Base-by-base conservation (phyloP, 371 early-diverging fungal genomes). In the Thermomucor indicae-seudaticae region DNA sequence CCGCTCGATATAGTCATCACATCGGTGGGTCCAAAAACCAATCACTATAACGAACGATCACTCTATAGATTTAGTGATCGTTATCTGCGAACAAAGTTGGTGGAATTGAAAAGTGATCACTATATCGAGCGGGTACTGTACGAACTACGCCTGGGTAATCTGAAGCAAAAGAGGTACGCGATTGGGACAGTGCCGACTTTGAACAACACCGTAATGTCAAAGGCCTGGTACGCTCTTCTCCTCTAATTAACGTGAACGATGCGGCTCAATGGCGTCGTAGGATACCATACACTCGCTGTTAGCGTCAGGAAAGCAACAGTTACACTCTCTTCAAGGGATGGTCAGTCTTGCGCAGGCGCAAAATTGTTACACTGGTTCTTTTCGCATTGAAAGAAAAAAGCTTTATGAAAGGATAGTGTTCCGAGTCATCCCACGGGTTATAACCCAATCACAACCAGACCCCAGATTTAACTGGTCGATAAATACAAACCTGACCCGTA, bases 121-220 rank as follows among this genome's bases (percentile, higher is more conserved):
- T n/a, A n/a, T n/a, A n/a, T n/a, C n/a, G n/a, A n/a, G n/a, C n/a
- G n/a, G n/a, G n/a, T n/a, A n/a, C n/a, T n/a, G n/a, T n/a, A n/a
- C n/a, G n/a, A n/a, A 43, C 6, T 29, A 47, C 72, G 76, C 30
- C 61, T 82, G 51, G 70, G 74, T 39, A 75, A 81, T n/a, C 25
- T 45, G 0, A 75, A 79, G 78, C 78, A 2, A 53, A 70, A 47
- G 80, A 80, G 50, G 53, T 84, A 6, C 64, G 77, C 16, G 63
- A 67, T 12, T 84, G 78, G 74, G 81, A 79, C 8, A 69, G 82
- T 42, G 56, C 75, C 3, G 85, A 84, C 43, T 82, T 84, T 62
- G 85, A 84, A 55, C 79, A 74, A 16, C 78, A 77, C 43, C 72
- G 80, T 10, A 50, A 65, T 20, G 85, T 80, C 30, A 75, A 56